Evolutionary conservation across 2,329 filamentous ascomycete genomes (phyloP).

Genomic region (Fusarium illudens): DNA sequence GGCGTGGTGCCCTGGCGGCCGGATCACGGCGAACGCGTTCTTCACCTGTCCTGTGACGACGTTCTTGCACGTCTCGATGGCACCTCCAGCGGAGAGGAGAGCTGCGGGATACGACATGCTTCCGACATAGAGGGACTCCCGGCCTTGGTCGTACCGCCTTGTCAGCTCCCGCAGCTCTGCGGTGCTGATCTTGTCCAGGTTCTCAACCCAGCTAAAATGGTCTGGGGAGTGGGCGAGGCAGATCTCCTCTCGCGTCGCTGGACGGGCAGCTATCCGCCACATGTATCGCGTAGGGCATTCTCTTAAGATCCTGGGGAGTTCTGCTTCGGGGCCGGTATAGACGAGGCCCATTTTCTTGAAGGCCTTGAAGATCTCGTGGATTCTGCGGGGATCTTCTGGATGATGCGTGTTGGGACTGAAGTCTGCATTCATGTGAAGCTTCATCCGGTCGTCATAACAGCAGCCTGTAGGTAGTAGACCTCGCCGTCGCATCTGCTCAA

Average conservation of each 20-base stretch:
- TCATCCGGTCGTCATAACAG: slow-evolving; percentile 95
- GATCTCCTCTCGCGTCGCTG: slow-evolving; percentile 82
- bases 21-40: slow-evolving; percentile 94
- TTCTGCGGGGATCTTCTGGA: slow-evolving; percentile 91
- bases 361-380: slow-evolving; percentile 91
- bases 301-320: slow-evolving; percentile 61
- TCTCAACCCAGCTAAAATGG: slow-evolving; percentile 82
- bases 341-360: slow-evolving; percentile 85
- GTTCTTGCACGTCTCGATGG: slow-evolving; percentile 95
- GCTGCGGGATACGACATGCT: slow-evolving; percentile 83
- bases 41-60: slow-evolving; percentile 85
- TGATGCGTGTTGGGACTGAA: slow-evolving; percentile 80
- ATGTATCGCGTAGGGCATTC: slow-evolving; percentile 68
- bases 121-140: slow-evolving; percentile 85
- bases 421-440: slow-evolving; percentile 88
- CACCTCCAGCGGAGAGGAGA: slow-evolving; percentile 85
- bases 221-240: slow-evolving; percentile 78
- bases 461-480: slow-evolving; percentile 74
- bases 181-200: slow-evolving; percentile 61
- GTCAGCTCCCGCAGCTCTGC: slow-evolving; percentile 75
- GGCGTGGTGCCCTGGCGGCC: slow-evolving; percentile 94
- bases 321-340: slow-evolving; percentile 65
- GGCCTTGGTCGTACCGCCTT: slow-evolving; percentile 65
- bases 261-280: slow-evolving; percentile 80
- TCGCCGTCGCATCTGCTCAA: slow-evolving; percentile 52